Base-by-base conservation (phyloP, 2,329 filamentous ascomycete genomes). In the Coniochaeta sp. region DNA sequence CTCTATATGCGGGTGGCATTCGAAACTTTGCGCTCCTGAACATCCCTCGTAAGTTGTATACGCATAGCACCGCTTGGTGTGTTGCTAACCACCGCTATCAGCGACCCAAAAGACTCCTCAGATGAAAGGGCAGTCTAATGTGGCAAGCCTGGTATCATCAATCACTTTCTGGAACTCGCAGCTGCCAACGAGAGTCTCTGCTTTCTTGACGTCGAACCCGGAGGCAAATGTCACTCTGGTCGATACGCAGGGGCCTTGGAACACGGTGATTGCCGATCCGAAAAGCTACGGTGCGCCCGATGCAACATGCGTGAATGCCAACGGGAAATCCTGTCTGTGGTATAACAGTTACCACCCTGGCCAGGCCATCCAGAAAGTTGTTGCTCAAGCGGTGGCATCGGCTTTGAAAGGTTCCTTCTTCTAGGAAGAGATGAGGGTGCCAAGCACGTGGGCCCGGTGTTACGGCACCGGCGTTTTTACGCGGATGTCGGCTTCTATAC, bases 221-320 rank as follows among this genome's bases (percentile, higher is more conserved):
- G 59, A 57, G 14, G 63, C 59, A 4, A 63, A 58, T 22, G 24
- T 59, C 17, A 61, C 59, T 0, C 38, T 65, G 4, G 56, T 65
- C 5, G 58, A 63, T 36, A 63, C 50, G 6, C 58, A 59, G 17
- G 31, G 26, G n/a, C 56, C 63, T 3, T 62, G 58, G n/a, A 28
- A 63, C 40, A 58, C 52, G 47, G 62, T 60, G 14, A 52, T 64
- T 3, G 58, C 31, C 33, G 58, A 60, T 34, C 63, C 63, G 6
- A 61, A 58, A 58, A 52, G 58, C 12, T 65, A 65, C 36, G 63
- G 63, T 3, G 59, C 61, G 22, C 58, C 60, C n/a, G 62, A 63
- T 16, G 60, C 59, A 14, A 61, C 40, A 6, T 63, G 62, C 28
- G 26, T 28, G 6, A 62, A 63, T 31, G 14, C n/a, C n/a, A 60